Conservation (phyloP, 805 yeast species). For the Schizosaccharomyces cryophilus region DNA sequence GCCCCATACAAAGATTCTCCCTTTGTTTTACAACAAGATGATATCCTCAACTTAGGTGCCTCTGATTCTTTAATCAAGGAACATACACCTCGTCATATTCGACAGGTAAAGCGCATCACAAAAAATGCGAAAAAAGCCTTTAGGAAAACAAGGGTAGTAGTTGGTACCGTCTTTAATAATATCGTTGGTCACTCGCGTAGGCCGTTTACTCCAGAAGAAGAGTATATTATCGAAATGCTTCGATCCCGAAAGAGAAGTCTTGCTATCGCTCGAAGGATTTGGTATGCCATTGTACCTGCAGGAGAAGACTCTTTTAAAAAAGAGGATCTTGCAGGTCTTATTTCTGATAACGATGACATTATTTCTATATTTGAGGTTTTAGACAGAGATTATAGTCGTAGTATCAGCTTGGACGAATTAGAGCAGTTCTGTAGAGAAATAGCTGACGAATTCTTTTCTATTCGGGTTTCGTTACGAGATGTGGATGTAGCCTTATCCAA, state of each 20-base stretch:
- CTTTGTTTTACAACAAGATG: slow-evolving; percentile 17
- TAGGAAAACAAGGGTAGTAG: slow-evolving; percentile 5
- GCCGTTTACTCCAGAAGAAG: not conserved
- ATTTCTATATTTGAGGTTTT: slow-evolving; percentile 8
- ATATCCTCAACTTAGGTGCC: slow-evolving; percentile 1
- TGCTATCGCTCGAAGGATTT: slow-evolving; percentile 16
- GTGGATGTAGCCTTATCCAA: slow-evolving; percentile 18
- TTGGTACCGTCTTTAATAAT: slow-evolving; percentile 4
- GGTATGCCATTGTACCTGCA: slow-evolving; percentile 18
- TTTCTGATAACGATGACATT: not conserved
- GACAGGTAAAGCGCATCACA: not conserved
- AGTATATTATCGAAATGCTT: slow-evolving; percentile 15
- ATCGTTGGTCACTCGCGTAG: not conserved
- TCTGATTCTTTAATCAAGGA: not conserved
- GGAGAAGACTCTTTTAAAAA: slow-evolving; percentile 16
- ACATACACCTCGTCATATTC: not conserved
- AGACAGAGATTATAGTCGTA: slow-evolving; percentile 16
- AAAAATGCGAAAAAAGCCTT: slow-evolving; percentile 4
- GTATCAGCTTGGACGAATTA: slow-evolving; percentile 17
- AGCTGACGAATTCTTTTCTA: slow-evolving; percentile 15
- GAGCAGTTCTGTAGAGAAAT: slow-evolving; percentile 13
- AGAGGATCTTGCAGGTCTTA: slow-evolving; percentile 11
- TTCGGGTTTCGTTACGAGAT: slow-evolving; percentile 16
- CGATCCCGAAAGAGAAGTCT: slow-evolving; percentile 11
- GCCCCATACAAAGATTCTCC: slow-evolving; percentile 15